Evolutionary conservation across 768 basidiomycete species (phyloP).

Genomic region (Mycena pura): DNA sequence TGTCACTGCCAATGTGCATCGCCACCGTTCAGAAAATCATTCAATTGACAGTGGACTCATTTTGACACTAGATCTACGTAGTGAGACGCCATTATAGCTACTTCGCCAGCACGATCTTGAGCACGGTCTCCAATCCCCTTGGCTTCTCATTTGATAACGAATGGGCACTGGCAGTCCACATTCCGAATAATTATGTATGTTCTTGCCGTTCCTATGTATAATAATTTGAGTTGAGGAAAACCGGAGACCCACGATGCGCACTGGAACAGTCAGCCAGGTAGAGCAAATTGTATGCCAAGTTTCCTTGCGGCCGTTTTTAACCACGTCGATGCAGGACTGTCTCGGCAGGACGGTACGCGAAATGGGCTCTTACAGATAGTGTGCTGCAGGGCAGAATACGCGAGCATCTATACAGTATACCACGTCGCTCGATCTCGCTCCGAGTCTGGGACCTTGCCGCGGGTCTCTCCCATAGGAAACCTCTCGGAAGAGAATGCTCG

Average conservation of each 20-base stretch:
- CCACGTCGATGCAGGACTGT: neutral
- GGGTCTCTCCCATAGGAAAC: neutral
- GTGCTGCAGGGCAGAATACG: slow-evolving; percentile 9
- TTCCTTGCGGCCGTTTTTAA: slow-evolving; percentile 5
- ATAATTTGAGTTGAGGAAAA: neutral
- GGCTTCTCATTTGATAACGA: too few relatives aligned
- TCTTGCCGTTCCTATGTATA: neutral
- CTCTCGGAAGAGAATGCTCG: slow-evolving; percentile 6
- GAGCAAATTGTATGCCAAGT: neutral
- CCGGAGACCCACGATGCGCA: neutral
- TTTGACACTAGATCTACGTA: too few relatives aligned
- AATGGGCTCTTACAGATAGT: slow-evolving; percentile 14
- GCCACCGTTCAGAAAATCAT: neutral
- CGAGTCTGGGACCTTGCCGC: neutral
- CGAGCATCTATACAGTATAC: slow-evolving; percentile 12
- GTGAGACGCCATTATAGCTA: too few relatives aligned
- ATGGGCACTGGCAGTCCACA: too few relatives aligned
- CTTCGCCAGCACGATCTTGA: too few relatives aligned
- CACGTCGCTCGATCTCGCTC: neutral
- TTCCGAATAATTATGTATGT: neutral
- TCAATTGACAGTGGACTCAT: too few relatives aligned
- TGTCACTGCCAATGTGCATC: too few relatives aligned
- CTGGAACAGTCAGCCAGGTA: neutral
- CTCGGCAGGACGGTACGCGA: slow-evolving; percentile 16
- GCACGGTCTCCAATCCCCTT: too few relatives aligned